phyloP scores from a whole-genome alignment of 352 stramenopile species.

The Blastocystis sp. region DNA sequence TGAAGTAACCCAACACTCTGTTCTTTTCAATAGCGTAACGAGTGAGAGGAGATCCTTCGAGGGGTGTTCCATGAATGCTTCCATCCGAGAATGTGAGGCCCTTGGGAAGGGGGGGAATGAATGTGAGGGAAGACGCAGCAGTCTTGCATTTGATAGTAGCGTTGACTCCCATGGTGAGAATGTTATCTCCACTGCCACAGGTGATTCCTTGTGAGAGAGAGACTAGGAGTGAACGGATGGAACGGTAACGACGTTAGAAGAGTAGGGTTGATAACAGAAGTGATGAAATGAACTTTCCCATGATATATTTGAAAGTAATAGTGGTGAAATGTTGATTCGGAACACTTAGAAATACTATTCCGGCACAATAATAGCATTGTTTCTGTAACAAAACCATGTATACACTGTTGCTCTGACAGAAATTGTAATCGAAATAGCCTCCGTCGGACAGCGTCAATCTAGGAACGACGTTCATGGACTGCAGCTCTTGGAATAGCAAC shows the following conservation, averaged over 20 bases:
- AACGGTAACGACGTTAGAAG: too few species aligned
- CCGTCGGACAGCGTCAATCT: conserved; percentile 91
- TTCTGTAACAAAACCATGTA: background rate
- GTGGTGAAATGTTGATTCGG: too few species aligned
- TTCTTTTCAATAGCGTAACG: background rate
- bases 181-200: background rate
- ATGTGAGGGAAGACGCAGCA: background rate
- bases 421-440: conserved; percentile 74
- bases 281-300: too few species aligned
- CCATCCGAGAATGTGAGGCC: background rate
- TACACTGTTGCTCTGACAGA: conserved; percentile 21
- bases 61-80: background rate
- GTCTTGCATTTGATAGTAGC: background rate
- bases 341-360: background rate
- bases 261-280: too few species aligned
- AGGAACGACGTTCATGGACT: conserved; percentile 99
- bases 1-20: background rate
- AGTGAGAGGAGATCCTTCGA: background rate
- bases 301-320: too few species aligned
- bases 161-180: background rate
- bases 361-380: background rate
- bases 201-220: background rate
- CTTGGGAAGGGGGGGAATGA: background rate
- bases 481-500: conserved; percentile 95
- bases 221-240: too few species aligned